Conservation (phyloP, 1,139 yeast species). For the Geotrichum candidum region DNA sequence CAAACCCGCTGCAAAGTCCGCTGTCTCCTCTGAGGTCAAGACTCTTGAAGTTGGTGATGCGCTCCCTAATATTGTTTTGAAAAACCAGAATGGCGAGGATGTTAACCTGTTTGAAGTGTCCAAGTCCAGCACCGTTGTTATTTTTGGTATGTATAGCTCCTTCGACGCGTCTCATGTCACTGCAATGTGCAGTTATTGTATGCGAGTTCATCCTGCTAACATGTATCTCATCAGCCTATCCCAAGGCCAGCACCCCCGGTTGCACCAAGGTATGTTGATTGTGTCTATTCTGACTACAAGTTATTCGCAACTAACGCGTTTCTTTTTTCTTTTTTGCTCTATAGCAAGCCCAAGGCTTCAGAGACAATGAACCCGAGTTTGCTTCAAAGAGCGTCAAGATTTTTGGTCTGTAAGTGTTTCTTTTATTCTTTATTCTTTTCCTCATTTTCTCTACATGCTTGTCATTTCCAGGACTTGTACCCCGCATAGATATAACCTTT, state of each 20-base stretch:
- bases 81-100: conserved; percentile 61
- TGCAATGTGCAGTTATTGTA: neutral
- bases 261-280: conserved; percentile 44
- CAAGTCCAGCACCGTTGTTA: conserved; percentile 31
- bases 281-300: conserved; percentile 2
- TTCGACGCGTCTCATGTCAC: neutral
- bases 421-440: neutral
- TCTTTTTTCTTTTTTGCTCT: neutral
- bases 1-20: neutral
- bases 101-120: conserved; percentile 35
- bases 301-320: conserved; percentile 28
- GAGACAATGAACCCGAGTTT: conserved; percentile 56
- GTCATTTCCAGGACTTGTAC: neutral
- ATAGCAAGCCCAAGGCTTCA: conserved; percentile 83
- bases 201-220: neutral
- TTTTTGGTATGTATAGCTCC: conserved; percentile 44
- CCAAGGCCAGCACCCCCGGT: conserved; percentile 92
- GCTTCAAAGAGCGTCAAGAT: conserved; percentile 38
- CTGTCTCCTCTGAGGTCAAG: neutral
- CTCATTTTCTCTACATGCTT: neutral
- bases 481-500: neutral
- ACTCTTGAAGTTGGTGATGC: conserved; percentile 48
- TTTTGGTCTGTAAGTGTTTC: conserved; percentile 28
- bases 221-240: conserved; percentile 48
- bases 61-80: conserved; percentile 58